phyloP scores from a whole-genome alignment of 495 filamentous ascomycete genomes.

The Penicillium coprophilum region DNA sequence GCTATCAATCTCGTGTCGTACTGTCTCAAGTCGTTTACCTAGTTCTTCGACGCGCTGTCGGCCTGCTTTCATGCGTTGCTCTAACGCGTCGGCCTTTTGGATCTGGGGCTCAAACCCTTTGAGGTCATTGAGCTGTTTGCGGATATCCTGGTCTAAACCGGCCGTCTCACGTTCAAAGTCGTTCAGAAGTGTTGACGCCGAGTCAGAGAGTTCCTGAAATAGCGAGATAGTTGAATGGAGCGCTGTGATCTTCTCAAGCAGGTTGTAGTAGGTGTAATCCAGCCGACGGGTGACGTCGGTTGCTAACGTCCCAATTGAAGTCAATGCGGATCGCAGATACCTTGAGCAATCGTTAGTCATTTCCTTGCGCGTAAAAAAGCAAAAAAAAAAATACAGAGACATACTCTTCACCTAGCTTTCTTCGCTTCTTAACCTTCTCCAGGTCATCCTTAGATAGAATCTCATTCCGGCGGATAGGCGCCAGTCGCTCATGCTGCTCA shows the following conservation, averaged over 20 bases:
- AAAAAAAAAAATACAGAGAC: constrained; percentile 15
- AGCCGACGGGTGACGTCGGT: constrained; percentile 66
- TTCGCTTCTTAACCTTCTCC: constrained; percentile 37
- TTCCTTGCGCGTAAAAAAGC: neutral
- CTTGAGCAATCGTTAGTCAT: constrained; percentile 21
- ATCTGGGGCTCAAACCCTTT: constrained; percentile 70
- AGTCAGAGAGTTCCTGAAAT: constrained; percentile 67
- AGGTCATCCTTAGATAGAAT: constrained; percentile 45
- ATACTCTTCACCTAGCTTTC: constrained; percentile 51
- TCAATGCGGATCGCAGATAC: constrained; percentile 39
- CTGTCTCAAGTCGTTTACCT: constrained; percentile 62
- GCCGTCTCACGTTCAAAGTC: constrained; percentile 63
- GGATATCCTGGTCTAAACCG: constrained; percentile 60
- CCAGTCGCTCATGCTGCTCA: constrained; percentile 33
- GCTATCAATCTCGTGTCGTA: constrained; percentile 61
- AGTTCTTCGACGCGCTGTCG: constrained; percentile 63
- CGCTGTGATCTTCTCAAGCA: constrained; percentile 72
- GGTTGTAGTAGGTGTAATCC: constrained; percentile 83
- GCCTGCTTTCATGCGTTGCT: constrained; percentile 62
- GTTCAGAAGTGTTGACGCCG: constrained; percentile 58
- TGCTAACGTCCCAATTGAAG: constrained; percentile 40
- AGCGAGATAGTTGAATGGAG: constrained; percentile 66
- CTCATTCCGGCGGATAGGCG: constrained; percentile 33
- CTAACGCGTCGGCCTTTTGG: constrained; percentile 62
- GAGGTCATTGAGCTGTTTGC: constrained; percentile 63